Percentiles rank a stretch among this genome's conserved stretches.
phyloP scores from a whole-genome alignment of 2,329 filamentous ascomycete genomes.

The Aureobasidium vineae region DNA sequence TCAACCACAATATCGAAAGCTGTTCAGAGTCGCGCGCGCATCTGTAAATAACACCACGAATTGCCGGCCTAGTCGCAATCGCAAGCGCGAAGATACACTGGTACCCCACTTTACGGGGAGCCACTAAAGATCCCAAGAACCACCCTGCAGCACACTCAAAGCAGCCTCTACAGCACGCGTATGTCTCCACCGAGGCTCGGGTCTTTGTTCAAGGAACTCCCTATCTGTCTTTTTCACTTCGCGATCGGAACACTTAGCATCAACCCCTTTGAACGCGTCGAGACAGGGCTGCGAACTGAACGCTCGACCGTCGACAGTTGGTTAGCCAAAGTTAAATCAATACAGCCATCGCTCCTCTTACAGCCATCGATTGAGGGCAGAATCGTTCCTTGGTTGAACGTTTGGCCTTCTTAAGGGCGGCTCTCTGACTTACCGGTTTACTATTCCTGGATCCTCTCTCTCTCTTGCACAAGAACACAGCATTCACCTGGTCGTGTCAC shows the following conservation, averaged over 20 bases:
- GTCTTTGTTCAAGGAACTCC: background rate
- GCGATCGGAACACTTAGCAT: background rate
- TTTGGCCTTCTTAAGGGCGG: conserved; percentile 8
- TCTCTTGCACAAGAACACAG: background rate
- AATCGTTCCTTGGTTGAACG: background rate
- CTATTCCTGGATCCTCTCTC: conserved; percentile 1
- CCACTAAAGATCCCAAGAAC: background rate
- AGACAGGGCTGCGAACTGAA: background rate
- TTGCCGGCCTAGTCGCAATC: conserved; percentile 5
- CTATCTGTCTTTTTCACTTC: background rate
- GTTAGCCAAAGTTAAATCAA: background rate
- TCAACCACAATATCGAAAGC: background rate
- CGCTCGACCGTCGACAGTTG: conserved; percentile 1
- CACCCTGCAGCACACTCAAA: conserved; percentile 10
- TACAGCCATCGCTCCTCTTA: conserved; percentile 2
- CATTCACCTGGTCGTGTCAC: background rate
- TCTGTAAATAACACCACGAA: background rate
- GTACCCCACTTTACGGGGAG: conserved; percentile 6
- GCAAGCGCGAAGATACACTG: conserved; percentile 1
- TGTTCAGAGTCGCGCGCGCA: background rate
- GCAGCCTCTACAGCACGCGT: background rate
- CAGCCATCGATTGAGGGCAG: conserved; percentile 6
- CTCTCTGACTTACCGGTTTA: background rate
- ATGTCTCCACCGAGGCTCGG: background rate
- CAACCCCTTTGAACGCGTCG: conserved; percentile 17